Percentiles rank a stretch among this genome's conserved stretches.
These are phyloP conservation scores for Biscogniauxia mediterranea DNA, from an alignment of 2,329 filamentous ascomycete genomes.

Conservation along the genomic window DNA sequence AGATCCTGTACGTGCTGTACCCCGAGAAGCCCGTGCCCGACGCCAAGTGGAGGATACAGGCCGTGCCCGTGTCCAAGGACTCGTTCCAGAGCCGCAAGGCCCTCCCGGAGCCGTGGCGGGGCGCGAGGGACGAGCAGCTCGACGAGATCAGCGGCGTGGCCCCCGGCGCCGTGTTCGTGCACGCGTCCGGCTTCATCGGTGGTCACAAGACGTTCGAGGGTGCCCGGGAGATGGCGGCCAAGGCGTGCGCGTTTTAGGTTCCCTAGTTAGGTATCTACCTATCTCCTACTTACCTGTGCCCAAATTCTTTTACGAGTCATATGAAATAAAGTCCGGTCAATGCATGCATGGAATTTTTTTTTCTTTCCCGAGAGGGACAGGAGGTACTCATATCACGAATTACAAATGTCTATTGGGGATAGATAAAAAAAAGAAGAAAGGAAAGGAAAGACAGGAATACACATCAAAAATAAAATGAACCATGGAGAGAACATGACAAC, in stretches of 20 bases:
- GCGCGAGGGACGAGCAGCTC: conserved; percentile 81
- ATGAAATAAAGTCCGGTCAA: too few relatives aligned
- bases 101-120: conserved; percentile 87
- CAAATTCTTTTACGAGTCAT: too few relatives aligned
- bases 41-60: conserved; percentile 90
- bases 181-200: conserved; percentile 93
- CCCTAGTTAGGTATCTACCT: neutral
- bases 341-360: too few relatives aligned
- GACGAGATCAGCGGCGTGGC: conserved; percentile 65
- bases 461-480: too few relatives aligned
- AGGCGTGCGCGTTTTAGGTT: conserved; percentile 58
- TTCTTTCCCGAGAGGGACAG: too few relatives aligned
- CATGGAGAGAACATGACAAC: too few relatives aligned
- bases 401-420: neutral
- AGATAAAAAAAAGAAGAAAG: neutral
- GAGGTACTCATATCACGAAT: too few relatives aligned
- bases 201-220: conserved; percentile 92
- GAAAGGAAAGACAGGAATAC: neutral
- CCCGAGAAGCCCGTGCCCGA: conserved; percentile 74
- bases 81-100: conserved; percentile 92
- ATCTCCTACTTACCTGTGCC: too few relatives aligned
- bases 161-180: conserved; percentile 82
- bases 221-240: conserved; percentile 78
- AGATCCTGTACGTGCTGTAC: conserved; percentile 86
- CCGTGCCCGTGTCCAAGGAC: conserved; percentile 79